Conservation (phyloP, 176 grass and related monocot genomes). For the Oryza glumipatula region DNA sequence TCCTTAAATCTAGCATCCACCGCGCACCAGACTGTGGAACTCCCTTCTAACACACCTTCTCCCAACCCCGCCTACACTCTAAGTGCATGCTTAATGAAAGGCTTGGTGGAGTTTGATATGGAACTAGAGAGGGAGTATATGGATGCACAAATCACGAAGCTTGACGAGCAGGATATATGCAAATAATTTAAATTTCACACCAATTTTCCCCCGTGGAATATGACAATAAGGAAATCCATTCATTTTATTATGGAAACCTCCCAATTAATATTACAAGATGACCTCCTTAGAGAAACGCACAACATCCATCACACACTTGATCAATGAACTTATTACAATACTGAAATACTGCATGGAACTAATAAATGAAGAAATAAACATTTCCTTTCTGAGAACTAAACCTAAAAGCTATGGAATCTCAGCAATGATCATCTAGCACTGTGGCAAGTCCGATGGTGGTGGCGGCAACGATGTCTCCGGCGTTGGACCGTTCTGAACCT, state of each 20-base stretch:
- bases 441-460: conserved; percentile 31
- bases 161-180: no score
- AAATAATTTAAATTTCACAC: no score
- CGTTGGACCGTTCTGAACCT: conserved; percentile 31
- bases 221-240: background rate
- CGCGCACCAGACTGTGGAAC: no score
- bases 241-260: background rate
- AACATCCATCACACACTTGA: background rate
- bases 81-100: no score
- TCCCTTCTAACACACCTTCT: no score
- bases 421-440: background rate
- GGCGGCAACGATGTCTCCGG: conserved; percentile 9
- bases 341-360: background rate
- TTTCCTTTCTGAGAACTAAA: background rate
- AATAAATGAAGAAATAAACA: background rate
- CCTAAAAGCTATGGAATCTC: background rate
- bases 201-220: no score
- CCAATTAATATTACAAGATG: background rate
- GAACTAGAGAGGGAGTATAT: no score
- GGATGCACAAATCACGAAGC: no score
- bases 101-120: no score
- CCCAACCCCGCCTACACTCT: no score
- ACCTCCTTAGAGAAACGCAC: background rate
- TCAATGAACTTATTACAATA: background rate
- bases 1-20: no score